Evolutionary conservation across 1,139 yeast species (phyloP).

Genomic region (Pichia terricola): DNA sequence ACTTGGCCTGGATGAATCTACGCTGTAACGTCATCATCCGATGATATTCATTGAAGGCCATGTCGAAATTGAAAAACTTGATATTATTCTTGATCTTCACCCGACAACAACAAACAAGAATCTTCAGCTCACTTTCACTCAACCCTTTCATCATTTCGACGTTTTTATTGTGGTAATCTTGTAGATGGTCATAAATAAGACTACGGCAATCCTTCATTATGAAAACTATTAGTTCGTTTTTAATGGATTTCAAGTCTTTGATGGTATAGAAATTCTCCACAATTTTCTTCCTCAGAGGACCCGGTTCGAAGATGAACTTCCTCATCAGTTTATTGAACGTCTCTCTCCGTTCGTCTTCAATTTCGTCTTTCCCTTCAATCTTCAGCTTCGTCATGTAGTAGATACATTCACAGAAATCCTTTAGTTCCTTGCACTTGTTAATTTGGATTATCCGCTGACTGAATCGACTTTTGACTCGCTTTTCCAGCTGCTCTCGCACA

Average conservation of each 20-base stretch:
- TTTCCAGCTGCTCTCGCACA: conserved; percentile 73
- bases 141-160: conserved; percentile 32
- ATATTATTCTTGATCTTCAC: conserved; percentile 51
- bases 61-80: conserved; percentile 56
- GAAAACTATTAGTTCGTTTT: conserved; percentile 37
- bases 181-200: conserved; percentile 2
- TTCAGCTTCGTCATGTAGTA: conserved; percentile 18
- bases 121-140: conserved; percentile 59
- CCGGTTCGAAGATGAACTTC: conserved; percentile 21
- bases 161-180: conserved; percentile 12
- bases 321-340: conserved; percentile 47
- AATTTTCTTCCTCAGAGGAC: conserved; percentile 29
- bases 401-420: conserved; percentile 30
- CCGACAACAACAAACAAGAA: conserved; percentile 68
- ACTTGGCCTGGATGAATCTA: conserved; percentile 29
- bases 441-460: conserved; percentile 67
- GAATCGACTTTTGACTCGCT: conserved; percentile 83
- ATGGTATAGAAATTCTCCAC: conserved; percentile 47
- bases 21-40: conserved; percentile 42
- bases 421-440: conserved; percentile 38
- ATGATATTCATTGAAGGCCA: conserved; percentile 71
- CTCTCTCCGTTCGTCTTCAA: conserved; percentile 23
- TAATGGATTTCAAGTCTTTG: conserved; percentile 49
- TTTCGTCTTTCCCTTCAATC: conserved; percentile 5
- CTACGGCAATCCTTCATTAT: conserved; percentile 19